phyloP scores from a whole-genome alignment of 257 asterid genomes.

The Nicotiana noctiflora region DNA sequence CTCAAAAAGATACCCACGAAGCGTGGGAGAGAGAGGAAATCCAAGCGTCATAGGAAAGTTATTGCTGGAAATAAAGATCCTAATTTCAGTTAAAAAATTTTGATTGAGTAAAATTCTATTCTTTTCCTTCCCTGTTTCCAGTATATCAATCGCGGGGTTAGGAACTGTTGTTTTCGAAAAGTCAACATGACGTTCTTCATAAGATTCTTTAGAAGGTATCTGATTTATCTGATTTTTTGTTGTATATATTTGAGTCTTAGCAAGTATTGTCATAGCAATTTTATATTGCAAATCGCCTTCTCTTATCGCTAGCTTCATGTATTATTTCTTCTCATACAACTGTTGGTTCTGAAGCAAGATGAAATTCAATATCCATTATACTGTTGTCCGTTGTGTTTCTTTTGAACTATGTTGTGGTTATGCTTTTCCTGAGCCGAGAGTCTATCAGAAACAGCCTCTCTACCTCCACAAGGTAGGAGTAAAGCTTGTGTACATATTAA shows the following conservation, averaged over 20 bases:
- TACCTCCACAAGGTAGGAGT: too few species aligned
- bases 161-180: not conserved
- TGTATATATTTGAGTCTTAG: not conserved
- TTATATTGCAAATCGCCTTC: not conserved
- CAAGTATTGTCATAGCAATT: not conserved
- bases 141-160: constrained; percentile 7
- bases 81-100: not conserved
- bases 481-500: too few species aligned
- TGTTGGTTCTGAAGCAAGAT: not conserved
- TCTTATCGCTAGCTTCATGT: not conserved
- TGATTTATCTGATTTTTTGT: not conserved
- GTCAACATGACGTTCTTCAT: not conserved
- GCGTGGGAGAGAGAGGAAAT: constrained; percentile 52
- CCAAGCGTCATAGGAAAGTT: constrained; percentile 70
- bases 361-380: not conserved
- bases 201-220: not conserved
- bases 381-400: not conserved
- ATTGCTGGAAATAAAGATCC: constrained; percentile 34
- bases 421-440: too few species aligned
- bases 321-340: not conserved
- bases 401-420: too few species aligned
- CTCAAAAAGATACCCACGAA: constrained; percentile 28
- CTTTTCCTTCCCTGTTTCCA: constrained; percentile 11
- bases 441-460: too few species aligned
- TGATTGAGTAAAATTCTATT: not conserved